Evolutionary conservation across 2,329 filamentous ascomycete species (phyloP), one percentile per base, ranked within the genome.

Genomic region (Alternaria brassicicola): DNA sequence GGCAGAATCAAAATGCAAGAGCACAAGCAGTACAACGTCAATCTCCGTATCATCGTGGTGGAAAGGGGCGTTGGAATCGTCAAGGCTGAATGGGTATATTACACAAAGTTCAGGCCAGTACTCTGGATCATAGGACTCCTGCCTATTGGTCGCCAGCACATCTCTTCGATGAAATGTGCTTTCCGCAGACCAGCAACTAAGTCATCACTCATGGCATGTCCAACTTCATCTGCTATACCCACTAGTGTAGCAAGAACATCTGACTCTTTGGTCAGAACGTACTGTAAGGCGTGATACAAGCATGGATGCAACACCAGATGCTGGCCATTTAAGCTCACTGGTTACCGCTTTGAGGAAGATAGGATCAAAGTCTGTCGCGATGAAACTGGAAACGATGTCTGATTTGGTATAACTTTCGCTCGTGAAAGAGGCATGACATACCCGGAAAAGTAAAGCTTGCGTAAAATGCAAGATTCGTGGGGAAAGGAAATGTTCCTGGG

Each of bases 31-130:
- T 6, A 13, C n/a, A 9, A 10, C 25, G 17, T 45, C n/a, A 5
- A 45, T 3, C 3, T 2, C 25, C 19, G 12, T 9, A 2, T 19
- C n/a, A 30, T 4, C 25, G 9, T 19, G 2, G 41, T 13, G 13
- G 17, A 0, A 25, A 28, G 25, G 4, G 2, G 8, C 25, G 1
- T 12, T 2, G 1, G 1, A 0, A 43, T 17, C 1, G 4, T 43
- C 41, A 30, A 10, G 28, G n/a, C 9, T 10, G 35, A 19, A 9
- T 38, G 8, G n/a, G n/a, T n/a, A n/a, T n/a, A n/a, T n/a, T n/a
- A n/a, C n/a, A n/a, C n/a, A n/a, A n/a, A n/a, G n/a, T n/a, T n/a
- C n/a, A n/a, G n/a, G n/a, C n/a, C n/a, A n/a, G n/a, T n/a, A n/a
- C n/a, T n/a, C n/a, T n/a, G n/a, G n/a, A n/a, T n/a, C n/a, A n/a